Evolutionary conservation across 345 rosid genomes (phyloP), one percentile per base, ranked within the genome.

Genomic region (Turnera subulata): DNA sequence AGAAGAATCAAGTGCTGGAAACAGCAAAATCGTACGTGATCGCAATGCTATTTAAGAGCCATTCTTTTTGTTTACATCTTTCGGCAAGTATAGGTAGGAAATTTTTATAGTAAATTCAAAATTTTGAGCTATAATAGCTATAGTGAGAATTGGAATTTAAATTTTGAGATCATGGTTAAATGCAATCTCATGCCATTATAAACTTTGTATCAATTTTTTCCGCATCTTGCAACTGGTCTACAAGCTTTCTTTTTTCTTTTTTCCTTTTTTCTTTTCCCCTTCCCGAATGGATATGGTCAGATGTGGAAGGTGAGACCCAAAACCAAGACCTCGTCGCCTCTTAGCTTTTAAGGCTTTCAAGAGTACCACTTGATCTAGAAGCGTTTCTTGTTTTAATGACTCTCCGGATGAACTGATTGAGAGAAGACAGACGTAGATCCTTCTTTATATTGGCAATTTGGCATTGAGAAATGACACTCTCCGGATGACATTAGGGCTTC

Each of bases 1-100:
- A 80, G 80, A 49, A 16, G 80, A 49, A 16, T 24, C 54, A 53
- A 32, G 15, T 38, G 29, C 22, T 21, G 38, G 16, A 1, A 43
- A 44, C 56, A 52, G 46, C 45, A 13, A 54, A 12, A 44, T 62
- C n/a, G 50, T 45, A 46, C 56, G 38, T 44, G 15, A 14, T 46
- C 22, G 18, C 29, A 44, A n/a, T 40, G 23, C 56, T 45, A 59
- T 62, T 43, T 56, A 29, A 38, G 22, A 49, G 6, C 24, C 26
- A 8, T 38, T 21, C 14, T 26, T 55, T 58, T 45, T 29, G 46
- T 67, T 42, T 55, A 47, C 43, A 29, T 74, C 53, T 55, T 56
- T 33, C 50, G 59, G 63, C 63, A 23, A 43, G 54, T 46, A 33
- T 33, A 39, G 67, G 56, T 37, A 26, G 53, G 57, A 58, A 37